A percentile compares a stretch with the other conserved stretches of the same genome.
Conservation (phyloP, 2,329 filamentous ascomycete species). For the Penicillium sp. region DNA sequence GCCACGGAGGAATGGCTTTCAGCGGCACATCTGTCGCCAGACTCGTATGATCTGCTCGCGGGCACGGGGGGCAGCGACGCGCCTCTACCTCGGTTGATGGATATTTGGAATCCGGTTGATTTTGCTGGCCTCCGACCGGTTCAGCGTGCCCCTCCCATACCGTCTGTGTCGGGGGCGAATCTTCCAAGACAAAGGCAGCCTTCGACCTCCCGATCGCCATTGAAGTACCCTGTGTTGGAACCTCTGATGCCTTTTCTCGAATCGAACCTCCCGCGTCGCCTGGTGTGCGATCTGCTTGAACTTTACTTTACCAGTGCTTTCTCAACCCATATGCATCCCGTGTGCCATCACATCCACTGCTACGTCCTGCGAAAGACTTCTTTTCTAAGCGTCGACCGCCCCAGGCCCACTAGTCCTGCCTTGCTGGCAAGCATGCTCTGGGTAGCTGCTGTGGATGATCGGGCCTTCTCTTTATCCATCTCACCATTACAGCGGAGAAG, state of each 20-base stretch:
- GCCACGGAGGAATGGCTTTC: slow-evolving; percentile 30
- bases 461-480: slow-evolving; percentile 75
- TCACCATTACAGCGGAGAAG: slow-evolving; percentile 71
- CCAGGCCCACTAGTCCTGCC: slow-evolving; percentile 72
- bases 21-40: slow-evolving; percentile 26
- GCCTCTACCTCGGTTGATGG: slow-evolving; percentile 24
- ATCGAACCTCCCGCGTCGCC: slow-evolving; percentile 63
- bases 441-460: slow-evolving; percentile 88
- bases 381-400: slow-evolving; percentile 71
- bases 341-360: slow-evolving; percentile 80
- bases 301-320: slow-evolving; percentile 86
- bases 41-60: slow-evolving; percentile 26
- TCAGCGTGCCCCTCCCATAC: slow-evolving; percentile 4
- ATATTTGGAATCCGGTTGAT: slow-evolving; percentile 28
- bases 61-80: slow-evolving; percentile 22
- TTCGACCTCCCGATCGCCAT: slow-evolving; percentile 28
- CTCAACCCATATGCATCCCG: slow-evolving; percentile 76
- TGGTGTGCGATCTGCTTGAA: slow-evolving; percentile 83
- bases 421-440: slow-evolving; percentile 90
- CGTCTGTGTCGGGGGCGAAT: slow-evolving; percentile 47
- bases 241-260: slow-evolving; percentile 73
- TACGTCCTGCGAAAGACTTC: slow-evolving; percentile 83
- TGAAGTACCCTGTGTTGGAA: slow-evolving; percentile 77
- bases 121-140: slow-evolving; percentile 29
- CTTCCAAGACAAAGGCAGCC: slow-evolving; percentile 48